Conservation (phyloP, 2,329 filamentous ascomycete species). For the Aureobasidium lini region DNA sequence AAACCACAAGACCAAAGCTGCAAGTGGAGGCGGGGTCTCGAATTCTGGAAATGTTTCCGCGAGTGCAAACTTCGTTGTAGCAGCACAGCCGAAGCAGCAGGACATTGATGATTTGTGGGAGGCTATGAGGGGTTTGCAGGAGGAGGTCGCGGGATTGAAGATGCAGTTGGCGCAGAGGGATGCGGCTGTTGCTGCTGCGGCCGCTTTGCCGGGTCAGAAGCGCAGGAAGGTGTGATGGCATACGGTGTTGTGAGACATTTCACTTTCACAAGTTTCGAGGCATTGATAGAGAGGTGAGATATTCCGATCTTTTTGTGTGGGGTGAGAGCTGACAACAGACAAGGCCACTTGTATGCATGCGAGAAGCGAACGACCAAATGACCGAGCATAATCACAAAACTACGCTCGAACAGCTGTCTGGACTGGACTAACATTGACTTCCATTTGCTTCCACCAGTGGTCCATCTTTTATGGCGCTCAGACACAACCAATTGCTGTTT, state of each 20-base stretch:
- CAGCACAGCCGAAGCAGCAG: background rate
- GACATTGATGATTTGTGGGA: constrained; percentile 7
- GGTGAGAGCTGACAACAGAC: too few species aligned
- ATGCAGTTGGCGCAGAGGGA: constrained; percentile 1
- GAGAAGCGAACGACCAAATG: too few species aligned
- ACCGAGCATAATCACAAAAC: too few species aligned
- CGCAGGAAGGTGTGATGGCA: background rate
- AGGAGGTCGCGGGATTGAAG: background rate
- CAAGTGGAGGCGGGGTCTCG: background rate
- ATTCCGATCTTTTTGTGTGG: too few species aligned
- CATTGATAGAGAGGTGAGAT: background rate
- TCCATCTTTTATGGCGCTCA: too few species aligned
- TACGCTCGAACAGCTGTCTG: too few species aligned
- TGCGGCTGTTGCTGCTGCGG: background rate
- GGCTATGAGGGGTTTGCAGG: background rate
- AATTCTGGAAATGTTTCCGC: background rate
- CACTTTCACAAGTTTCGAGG: background rate
- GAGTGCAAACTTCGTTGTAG: background rate
- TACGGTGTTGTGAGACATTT: background rate
- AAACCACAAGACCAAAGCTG: constrained; percentile 9
- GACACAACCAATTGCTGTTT: too few species aligned
- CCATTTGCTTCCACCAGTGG: too few species aligned
- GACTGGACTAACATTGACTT: too few species aligned
- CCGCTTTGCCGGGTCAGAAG: background rate
- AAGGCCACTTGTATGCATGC: too few species aligned